A percentile compares a stretch with the other conserved stretches of the same genome.
Evolutionary conservation across 148 eudicot species (phyloP).

Genomic region (Pouteria glomerata): DNA sequence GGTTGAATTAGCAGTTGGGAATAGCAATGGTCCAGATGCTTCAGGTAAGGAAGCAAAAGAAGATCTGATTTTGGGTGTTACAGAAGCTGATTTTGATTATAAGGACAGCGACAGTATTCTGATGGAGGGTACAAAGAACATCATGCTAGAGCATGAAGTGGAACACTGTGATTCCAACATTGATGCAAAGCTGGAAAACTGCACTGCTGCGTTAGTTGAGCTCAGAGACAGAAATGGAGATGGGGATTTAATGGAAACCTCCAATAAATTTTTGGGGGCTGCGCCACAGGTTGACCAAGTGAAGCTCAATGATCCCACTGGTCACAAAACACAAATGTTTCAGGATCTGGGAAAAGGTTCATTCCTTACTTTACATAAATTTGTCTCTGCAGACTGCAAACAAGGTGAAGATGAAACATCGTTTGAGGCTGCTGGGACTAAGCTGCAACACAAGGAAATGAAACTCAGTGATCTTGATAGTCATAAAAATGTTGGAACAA

Average conservation of each 20-base stretch:
- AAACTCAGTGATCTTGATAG: neutral
- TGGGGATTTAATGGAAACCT: neutral
- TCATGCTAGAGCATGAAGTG: too few species aligned
- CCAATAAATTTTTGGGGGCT: neutral
- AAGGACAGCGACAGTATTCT: too few species aligned
- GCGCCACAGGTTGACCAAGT: neutral
- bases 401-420: neutral
- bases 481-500: neutral
- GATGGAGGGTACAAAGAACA: too few species aligned
- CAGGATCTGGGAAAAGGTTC: neutral
- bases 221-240: neutral
- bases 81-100: neutral
- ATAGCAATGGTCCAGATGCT: too few species aligned
- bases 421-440: neutral
- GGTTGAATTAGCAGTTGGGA: too few species aligned
- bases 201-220: neutral
- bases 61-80: too few species aligned
- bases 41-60: too few species aligned
- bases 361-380: neutral
- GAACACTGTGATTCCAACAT: too few species aligned
- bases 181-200: too few species aligned
- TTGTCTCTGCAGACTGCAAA: neutral
- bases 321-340: conserved; percentile 6
- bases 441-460: neutral
- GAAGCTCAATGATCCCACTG: neutral